Base-by-base conservation (phyloP, 2,329 filamentous ascomycete species). In the Blastomyces emzantsi region DNA sequence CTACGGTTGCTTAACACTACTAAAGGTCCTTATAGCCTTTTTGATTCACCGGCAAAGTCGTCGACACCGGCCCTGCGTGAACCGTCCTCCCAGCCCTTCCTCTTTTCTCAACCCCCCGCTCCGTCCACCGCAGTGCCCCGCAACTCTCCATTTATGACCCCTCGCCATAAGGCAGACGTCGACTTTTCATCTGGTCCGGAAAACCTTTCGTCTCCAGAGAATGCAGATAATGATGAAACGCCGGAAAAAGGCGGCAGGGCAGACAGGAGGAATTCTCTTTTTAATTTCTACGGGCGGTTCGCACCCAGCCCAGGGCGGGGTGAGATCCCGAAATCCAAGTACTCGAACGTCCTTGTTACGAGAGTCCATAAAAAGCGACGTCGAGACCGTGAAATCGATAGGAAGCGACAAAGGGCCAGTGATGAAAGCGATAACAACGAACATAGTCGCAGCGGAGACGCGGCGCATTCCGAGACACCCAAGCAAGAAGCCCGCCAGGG, bases 291-390 rank as follows among this genome's bases (percentile, higher is more conserved):
- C 58, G 76, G 75, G 33, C 75, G 74, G 56, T 79, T 77, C 62
- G 75, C 74, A n/a, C 74, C 77, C 0, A 79, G 77, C 60, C 76
- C 88, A 0, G 88, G 88, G 1, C 82, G 84, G 67, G 88, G 87
- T 55, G 87, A 90, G 68, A 83, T 90, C 60, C 76, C 80, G 2
- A 79, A 83, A 47, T 75, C 79, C 64, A 75, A 73, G 19, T 78
- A 78, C 62, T 77, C 76, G 11, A 80, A 81, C 66, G 76, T 77
- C 2, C 71, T 81, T 25, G 74, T 73, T 17, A 73, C 75, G 64
- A 72, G 76, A 51, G 76, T 82, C 19, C 77, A 83, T 59, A 84
- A 83, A 71, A 72, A 79, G 49, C 76, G 80, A 25, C 76, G 80
- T 58, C 75, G 80, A 52, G 80, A 80, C 62, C 75, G 77, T 49